Evolutionary conservation across 495 filamentous ascomycete species (phyloP).

Genomic region (Aspergillus conjunctus): DNA sequence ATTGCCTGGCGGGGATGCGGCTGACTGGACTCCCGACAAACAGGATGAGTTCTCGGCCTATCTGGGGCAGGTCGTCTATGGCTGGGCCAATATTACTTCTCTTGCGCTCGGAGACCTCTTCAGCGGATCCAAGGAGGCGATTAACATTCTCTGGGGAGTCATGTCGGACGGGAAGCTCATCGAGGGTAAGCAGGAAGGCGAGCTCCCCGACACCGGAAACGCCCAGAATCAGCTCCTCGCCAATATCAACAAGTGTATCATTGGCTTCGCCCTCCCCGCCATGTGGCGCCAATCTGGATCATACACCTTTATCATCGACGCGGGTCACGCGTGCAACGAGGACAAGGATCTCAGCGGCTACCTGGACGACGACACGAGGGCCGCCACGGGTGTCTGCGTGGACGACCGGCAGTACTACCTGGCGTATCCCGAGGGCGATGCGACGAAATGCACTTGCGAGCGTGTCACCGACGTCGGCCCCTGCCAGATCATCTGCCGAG

Average conservation of each 20-base stretch:
- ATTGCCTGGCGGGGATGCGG: background rate
- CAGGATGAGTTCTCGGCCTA: slow-evolving; percentile 27
- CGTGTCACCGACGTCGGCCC: background rate
- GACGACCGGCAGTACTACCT: slow-evolving; percentile 35
- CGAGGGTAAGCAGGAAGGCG: slow-evolving; percentile 20
- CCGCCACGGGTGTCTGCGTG: slow-evolving; percentile 28
- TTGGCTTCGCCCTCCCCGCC: slow-evolving; percentile 33
- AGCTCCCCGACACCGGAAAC: no score
- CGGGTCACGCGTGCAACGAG: slow-evolving; percentile 29
- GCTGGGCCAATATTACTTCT: slow-evolving; percentile 19
- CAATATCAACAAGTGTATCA: slow-evolving; percentile 30
- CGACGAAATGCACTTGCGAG: no score
- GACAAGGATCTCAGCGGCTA: slow-evolving; percentile 29
- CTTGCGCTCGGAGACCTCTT: background rate
- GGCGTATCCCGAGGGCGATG: slow-evolving; percentile 23
- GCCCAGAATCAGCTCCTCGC: background rate
- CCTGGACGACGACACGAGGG: slow-evolving; percentile 25
- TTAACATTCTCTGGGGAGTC: slow-evolving; percentile 18
- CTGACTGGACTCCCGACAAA: slow-evolving; percentile 8
- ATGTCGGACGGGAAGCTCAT: slow-evolving; percentile 35
- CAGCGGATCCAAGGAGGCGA: slow-evolving; percentile 5
- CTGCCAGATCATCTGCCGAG: slow-evolving; percentile 7
- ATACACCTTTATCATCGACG: slow-evolving; percentile 38
- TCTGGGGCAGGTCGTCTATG: slow-evolving; percentile 26
- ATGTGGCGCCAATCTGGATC: slow-evolving; percentile 33